phyloP scores from a whole-genome alignment of 2,329 filamentous ascomycete species.

The Alternaria alternata region DNA sequence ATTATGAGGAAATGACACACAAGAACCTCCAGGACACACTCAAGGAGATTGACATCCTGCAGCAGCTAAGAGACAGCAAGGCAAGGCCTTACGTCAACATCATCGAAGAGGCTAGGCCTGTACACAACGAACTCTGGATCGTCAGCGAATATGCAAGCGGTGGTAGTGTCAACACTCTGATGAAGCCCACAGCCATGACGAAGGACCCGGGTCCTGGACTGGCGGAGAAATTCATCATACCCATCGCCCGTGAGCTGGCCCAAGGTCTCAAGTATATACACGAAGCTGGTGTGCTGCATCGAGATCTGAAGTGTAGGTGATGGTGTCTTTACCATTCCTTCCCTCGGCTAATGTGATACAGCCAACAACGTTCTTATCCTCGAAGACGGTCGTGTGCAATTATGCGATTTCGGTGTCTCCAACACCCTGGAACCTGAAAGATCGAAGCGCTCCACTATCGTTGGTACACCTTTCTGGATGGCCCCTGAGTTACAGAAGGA shows the following conservation, averaged over 20 bases:
- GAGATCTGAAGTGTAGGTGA: slow-evolving; percentile 67
- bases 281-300: slow-evolving; percentile 71
- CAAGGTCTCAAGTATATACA: slow-evolving; percentile 68
- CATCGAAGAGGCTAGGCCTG: slow-evolving; percentile 79
- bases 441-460: slow-evolving; percentile 80
- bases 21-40: slow-evolving; percentile 61
- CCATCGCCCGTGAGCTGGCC: slow-evolving; percentile 70
- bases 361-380: slow-evolving; percentile 81
- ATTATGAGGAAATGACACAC: slow-evolving; percentile 57
- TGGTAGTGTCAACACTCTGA: slow-evolving; percentile 76
- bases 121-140: slow-evolving; percentile 86
- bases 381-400: slow-evolving; percentile 77
- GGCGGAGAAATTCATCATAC: slow-evolving; percentile 69
- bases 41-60: slow-evolving; percentile 71
- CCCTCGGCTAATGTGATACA: slow-evolving; percentile 26
- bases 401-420: slow-evolving; percentile 86
- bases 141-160: slow-evolving; percentile 87
- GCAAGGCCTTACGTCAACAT: slow-evolving; percentile 85
- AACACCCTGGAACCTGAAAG: slow-evolving; percentile 78
- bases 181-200: slow-evolving; percentile 55
- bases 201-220: slow-evolving; percentile 51
- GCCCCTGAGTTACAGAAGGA: slow-evolving; percentile 71
- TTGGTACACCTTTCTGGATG: slow-evolving; percentile 89
- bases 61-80: slow-evolving; percentile 75
- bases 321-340: background rate